A percentile compares a stretch with the other conserved stretches of the same genome.
Evolutionary conservation across 371 early-diverging fungal species (phyloP).

Genomic region (Rhizomucor miehei): DNA sequence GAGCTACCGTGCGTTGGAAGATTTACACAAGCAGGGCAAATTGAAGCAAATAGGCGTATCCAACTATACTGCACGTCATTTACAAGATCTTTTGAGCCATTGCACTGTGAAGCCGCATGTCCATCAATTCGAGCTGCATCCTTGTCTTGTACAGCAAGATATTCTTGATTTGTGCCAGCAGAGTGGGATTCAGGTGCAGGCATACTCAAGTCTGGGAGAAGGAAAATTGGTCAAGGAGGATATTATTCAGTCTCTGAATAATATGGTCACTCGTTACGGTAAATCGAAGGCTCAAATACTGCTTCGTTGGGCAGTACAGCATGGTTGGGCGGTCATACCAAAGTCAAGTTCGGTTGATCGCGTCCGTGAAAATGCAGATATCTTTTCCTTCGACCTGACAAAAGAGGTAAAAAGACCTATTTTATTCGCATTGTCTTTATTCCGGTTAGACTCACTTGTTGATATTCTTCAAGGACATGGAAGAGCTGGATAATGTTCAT

Average conservation of each 20-base stretch:
- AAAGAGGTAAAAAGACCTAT: too few species aligned
- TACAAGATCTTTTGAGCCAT: slow-evolving; percentile 55
- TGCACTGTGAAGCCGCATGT: slow-evolving; percentile 68
- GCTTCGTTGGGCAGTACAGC: slow-evolving; percentile 77
- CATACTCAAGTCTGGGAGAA: slow-evolving; percentile 93
- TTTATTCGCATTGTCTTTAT: slow-evolving; percentile 14
- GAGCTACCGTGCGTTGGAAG: slow-evolving; percentile 62
- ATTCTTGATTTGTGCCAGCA: slow-evolving; percentile 28
- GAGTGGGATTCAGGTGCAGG: slow-evolving; percentile 61
- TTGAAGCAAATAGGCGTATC: slow-evolving; percentile 68
- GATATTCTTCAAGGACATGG: slow-evolving; percentile 50
- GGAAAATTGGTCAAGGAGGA: slow-evolving; percentile 57
- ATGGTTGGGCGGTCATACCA: slow-evolving; percentile 61
- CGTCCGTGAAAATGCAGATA: slow-evolving; percentile 53
- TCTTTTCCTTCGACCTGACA: slow-evolving; percentile 42
- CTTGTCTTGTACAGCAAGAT: slow-evolving; percentile 41
- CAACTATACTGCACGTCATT: slow-evolving; percentile 66
- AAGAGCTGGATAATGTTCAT: slow-evolving; percentile 44
- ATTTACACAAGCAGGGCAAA: slow-evolving; percentile 49
- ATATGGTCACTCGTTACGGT: slow-evolving; percentile 29
- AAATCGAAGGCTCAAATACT: slow-evolving; percentile 66
- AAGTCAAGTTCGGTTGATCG: slow-evolving; percentile 56
- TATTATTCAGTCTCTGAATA: slow-evolving; percentile 15
- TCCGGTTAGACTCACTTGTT: background rate
- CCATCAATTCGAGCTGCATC: slow-evolving; percentile 78